A percentile compares a stretch with the other conserved stretches of the same genome.
These are phyloP conservation scores for Termitomyces sp. DNA, from an alignment of 768 basidiomycete genomes.

Conservation along the genomic window DNA sequence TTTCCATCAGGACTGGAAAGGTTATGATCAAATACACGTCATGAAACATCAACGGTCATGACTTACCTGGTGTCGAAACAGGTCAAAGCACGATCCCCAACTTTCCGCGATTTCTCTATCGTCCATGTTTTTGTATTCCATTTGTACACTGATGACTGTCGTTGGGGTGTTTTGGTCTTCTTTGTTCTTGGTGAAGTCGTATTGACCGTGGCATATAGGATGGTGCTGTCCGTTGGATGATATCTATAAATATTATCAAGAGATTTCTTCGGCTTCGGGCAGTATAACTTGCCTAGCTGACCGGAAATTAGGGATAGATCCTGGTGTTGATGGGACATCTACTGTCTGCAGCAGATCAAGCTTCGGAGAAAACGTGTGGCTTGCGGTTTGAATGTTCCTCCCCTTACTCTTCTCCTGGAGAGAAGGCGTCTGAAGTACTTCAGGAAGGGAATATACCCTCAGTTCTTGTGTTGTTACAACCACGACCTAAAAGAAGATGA, in stretches of 20 bases:
- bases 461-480: slow-evolving; percentile 62
- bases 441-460: slow-evolving; percentile 55
- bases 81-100: slow-evolving; percentile 77
- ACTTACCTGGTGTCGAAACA: slow-evolving; percentile 84
- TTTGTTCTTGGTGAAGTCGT: slow-evolving; percentile 54
- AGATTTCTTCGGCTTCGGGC: neutral
- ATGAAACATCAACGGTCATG: neutral
- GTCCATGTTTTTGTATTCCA: slow-evolving; percentile 75
- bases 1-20: slow-evolving; percentile 68
- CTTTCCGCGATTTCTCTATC: slow-evolving; percentile 59
- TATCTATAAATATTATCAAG: slow-evolving; percentile 33
- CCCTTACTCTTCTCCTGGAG: slow-evolving; percentile 37
- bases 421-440: slow-evolving; percentile 13
- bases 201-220: slow-evolving; percentile 72
- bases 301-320: slow-evolving; percentile 56
- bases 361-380: slow-evolving; percentile 5
- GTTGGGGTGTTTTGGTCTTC: slow-evolving; percentile 46
- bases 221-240: slow-evolving; percentile 44
- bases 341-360: slow-evolving; percentile 43
- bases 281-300: slow-evolving; percentile 40
- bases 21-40: neutral
- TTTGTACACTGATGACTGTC: slow-evolving; percentile 61
- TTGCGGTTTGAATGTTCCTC: slow-evolving; percentile 22
- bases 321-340: slow-evolving; percentile 46
- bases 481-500: slow-evolving; percentile 44